Evolutionary conservation across 495 filamentous ascomycete species (phyloP), one percentile per base, ranked within the genome.

Genomic region (Glutinoglossum americanum): DNA sequence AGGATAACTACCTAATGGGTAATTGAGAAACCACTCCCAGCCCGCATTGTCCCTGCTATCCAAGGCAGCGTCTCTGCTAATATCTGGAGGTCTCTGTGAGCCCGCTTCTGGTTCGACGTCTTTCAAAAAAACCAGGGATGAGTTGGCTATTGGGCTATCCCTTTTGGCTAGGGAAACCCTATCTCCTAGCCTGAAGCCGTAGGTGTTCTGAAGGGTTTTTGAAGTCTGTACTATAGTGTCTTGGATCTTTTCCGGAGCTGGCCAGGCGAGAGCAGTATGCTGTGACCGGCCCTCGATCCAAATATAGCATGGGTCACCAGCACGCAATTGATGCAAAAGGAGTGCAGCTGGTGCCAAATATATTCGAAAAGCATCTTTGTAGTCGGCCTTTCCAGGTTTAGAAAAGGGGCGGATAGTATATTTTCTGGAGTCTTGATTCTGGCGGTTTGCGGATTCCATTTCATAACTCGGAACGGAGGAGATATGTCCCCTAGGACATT

Each of bases 281-380:
- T 68, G 61, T 1, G 65, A 39, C 30, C 68, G 66, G 28, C 69
- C 69, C 3, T 69, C 60, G 51, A 65, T 75, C 60, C 72, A 73
- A 33, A 87, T 53, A 15, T 59, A 71, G 60, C 82, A 80, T 0
- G 73, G 60, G 60, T 82, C 76, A 37, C 81, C 85, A 30, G 76
- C 69, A 49, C 75, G 72, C 26, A 87, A 70, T 57, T 76, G 76
- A 8, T 85, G 70, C 32, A 72, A 66, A 51, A 79, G 72, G 10
- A 89, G 69, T 26, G 76, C 77, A 13, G 82, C 77, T 41, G 75
- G 73, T n/a, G 79, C 79, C 21, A 89, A 70, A 62, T 84, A 79
- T 49, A 89, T 68, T 37, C 81, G 75, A 61, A 84, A 83, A 11
- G 75, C 73, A 64, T 79, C 77, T 66, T 75, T 74, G 60, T 71